Evolutionary conservation across 352 stramenopile genomes (phyloP), one percentile per base, ranked within the genome.

Genomic region (Blastocystis sp.): DNA sequence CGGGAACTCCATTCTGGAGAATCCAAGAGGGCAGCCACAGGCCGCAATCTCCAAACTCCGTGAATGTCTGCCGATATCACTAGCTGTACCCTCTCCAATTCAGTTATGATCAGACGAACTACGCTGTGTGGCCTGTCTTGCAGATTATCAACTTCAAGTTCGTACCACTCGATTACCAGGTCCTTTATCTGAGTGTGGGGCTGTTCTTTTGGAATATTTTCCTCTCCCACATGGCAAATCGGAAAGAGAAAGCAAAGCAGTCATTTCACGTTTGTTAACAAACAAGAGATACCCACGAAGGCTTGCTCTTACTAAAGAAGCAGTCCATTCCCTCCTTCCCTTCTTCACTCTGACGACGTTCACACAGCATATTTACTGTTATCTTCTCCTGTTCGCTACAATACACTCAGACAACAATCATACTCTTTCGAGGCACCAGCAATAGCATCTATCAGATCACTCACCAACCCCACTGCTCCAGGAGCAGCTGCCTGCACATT

Each of bases 121-220:
- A 88, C 41, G 47, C 66, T n/a, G 56, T 88, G 2, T 88, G 77
- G 77, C 77, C 77, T 4, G n/a, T 77, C 18, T 23, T 88, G 13
- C 77, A 88, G 55, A 1, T 88, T 5, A 88, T 88, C 66, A 88
- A 88, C 66, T 88, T 88, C 77, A 50, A 55, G 18, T 88, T 77
- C 18, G 66, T 88, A 55, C 77, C 77, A 18, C 29, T 79, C 9
- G 20, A 84, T 23, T 84, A 84, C 73, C 73, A 84, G n/a, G 73
- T 84, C 26, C 62, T 84, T 23, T 84, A 84, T 64, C 50, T 84
- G 39, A 54, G n/a, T 8, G 59, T 50, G 6, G 73, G 73, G 7
- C 41, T 84, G 1, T 84, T 84, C 73, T 84, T 84, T 43, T 84
- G 73, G 73, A 84, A 84, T 43, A 84, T 84, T 23, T 84, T 84